A percentile compares a stretch with the other conserved stretches of the same genome.
These are phyloP conservation scores for Ogataea trehaloabstinens DNA, from an alignment of 805 yeast species.

Conservation along the genomic window DNA sequence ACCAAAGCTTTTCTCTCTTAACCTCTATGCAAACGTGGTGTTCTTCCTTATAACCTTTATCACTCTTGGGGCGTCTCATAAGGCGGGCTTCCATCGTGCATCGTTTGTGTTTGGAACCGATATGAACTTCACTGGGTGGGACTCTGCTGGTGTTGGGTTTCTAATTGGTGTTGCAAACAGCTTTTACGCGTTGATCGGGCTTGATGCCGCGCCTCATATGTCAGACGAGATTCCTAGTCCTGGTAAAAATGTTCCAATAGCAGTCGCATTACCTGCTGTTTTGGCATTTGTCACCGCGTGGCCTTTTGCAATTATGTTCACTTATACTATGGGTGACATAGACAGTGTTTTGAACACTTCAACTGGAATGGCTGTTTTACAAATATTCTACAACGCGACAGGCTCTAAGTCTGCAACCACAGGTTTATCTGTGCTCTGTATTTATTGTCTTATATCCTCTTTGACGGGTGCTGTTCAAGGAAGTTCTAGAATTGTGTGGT, in stretches of 20 bases:
- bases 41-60: constrained; percentile 24
- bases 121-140: constrained; percentile 30
- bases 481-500: constrained; percentile 17
- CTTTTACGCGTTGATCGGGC: constrained; percentile 28
- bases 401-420: constrained; percentile 15
- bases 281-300: constrained; percentile 30
- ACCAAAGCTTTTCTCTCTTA: constrained; percentile 12
- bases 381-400: constrained; percentile 16
- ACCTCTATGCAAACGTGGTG: constrained; percentile 25
- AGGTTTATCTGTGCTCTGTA: constrained; percentile 10
- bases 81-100: constrained; percentile 13
- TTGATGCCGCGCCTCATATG: constrained; percentile 34
- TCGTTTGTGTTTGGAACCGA: constrained; percentile 25
- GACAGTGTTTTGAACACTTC: constrained; percentile 14
- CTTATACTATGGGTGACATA: constrained; percentile 27
- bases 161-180: constrained; percentile 29
- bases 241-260: constrained; percentile 29
- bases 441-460: constrained; percentile 13
- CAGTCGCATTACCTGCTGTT: constrained; percentile 28
- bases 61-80: constrained; percentile 21
- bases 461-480: constrained; percentile 16
- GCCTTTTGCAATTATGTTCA: constrained; percentile 28
- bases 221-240: constrained; percentile 32
- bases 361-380: constrained; percentile 12
- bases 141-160: constrained; percentile 27